Percentiles rank a stretch among this genome's conserved stretches.
These are phyloP conservation scores for Brassica carinata DNA, from an alignment of 345 rosid species.

Conservation along the genomic window DNA sequence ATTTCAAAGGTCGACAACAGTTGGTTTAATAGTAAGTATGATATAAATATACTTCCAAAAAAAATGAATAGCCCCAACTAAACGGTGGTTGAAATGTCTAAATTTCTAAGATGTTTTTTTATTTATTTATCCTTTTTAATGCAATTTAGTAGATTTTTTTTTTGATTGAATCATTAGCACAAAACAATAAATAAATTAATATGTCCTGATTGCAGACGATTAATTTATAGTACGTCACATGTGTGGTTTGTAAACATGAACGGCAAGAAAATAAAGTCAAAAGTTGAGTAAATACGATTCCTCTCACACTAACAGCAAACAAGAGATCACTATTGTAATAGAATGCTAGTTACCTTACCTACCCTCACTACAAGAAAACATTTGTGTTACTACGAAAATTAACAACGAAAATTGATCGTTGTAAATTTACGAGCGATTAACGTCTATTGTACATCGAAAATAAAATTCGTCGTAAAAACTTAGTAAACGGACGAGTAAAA, in stretches of 20 bases:
- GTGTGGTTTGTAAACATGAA: not conserved
- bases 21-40: slow-evolving; percentile 24
- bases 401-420: too few relatives aligned
- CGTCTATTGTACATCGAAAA: too few relatives aligned
- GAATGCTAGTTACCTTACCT: not conserved
- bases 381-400: too few relatives aligned
- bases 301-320: not conserved
- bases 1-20: slow-evolving; percentile 16
- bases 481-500: too few relatives aligned
- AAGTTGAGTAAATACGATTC: not conserved
- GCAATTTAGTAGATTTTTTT: not conserved
- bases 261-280: not conserved
- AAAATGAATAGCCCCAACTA: not conserved
- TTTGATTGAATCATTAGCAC: not conserved
- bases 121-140: not conserved
- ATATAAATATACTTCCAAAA: not conserved
- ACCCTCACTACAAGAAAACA: too few relatives aligned
- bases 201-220: not conserved
- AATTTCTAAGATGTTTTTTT: not conserved
- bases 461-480: too few relatives aligned
- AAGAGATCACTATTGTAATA: not conserved
- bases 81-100: not conserved
- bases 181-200: not conserved
- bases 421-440: too few relatives aligned
- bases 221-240: not conserved